These are phyloP conservation scores for Eutypella sp. DNA, from an alignment of 2,329 filamentous ascomycete species.

Conservation along the genomic window DNA sequence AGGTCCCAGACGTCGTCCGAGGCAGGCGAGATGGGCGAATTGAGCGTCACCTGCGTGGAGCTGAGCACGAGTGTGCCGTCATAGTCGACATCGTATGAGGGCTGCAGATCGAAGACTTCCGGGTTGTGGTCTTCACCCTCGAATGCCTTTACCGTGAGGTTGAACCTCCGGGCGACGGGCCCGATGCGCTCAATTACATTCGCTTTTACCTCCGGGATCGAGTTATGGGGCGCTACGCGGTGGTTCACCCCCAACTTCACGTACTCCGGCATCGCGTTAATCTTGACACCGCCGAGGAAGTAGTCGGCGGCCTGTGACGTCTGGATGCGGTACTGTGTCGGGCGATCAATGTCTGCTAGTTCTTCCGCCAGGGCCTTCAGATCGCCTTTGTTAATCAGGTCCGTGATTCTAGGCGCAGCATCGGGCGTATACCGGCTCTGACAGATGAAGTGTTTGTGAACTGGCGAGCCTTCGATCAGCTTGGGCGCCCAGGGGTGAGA, in stretches of 20 bases:
- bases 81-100: slow-evolving; percentile 34
- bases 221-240: slow-evolving; percentile 51
- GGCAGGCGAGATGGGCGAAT: slow-evolving; percentile 33
- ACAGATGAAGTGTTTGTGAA: slow-evolving; percentile 31
- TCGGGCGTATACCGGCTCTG: slow-evolving; percentile 29
- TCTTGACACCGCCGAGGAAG: slow-evolving; percentile 50
- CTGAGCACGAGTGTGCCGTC: slow-evolving; percentile 34
- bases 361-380: slow-evolving; percentile 23
- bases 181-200: slow-evolving; percentile 41
- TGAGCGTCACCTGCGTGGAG: slow-evolving; percentile 26
- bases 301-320: slow-evolving; percentile 53
- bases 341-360: slow-evolving; percentile 27
- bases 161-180: slow-evolving; percentile 42
- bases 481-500: slow-evolving; percentile 28
- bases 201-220: slow-evolving; percentile 37
- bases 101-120: slow-evolving; percentile 16
- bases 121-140: slow-evolving; percentile 32
- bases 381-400: slow-evolving; percentile 26
- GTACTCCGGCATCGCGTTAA: slow-evolving; percentile 53
- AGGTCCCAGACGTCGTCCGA: slow-evolving; percentile 26
- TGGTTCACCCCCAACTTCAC: slow-evolving; percentile 50
- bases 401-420: slow-evolving; percentile 26
- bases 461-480: slow-evolving; percentile 27
- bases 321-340: slow-evolving; percentile 49
- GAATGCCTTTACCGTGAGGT: slow-evolving; percentile 43